Percentiles rank a stretch among this genome's conserved stretches.
phyloP scores from a whole-genome alignment of 192 early-diverging fungal genomes.

The Coemansia sp. region DNA sequence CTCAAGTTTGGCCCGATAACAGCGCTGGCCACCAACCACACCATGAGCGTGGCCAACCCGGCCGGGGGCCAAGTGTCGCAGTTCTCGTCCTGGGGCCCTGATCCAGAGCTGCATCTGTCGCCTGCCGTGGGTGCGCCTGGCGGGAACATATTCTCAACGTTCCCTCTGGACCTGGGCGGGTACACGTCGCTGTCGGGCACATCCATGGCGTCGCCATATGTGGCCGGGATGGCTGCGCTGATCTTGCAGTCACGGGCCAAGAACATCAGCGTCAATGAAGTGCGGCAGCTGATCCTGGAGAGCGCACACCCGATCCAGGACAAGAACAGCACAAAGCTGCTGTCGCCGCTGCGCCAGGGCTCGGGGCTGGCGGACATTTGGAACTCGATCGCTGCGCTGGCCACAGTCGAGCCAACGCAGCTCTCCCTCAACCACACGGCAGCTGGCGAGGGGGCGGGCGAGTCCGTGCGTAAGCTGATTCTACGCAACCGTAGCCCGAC shows the following conservation, averaged over 20 bases:
- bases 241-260: constrained; percentile 35
- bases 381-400: constrained; percentile 23
- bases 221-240: constrained; percentile 43
- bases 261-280: constrained; percentile 16
- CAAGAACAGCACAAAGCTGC: constrained; percentile 26
- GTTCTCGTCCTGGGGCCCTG: constrained; percentile 73
- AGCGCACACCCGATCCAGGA: constrained; percentile 29
- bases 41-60: constrained; percentile 38
- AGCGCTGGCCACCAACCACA: constrained; percentile 47
- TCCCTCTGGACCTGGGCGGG: constrained; percentile 50
- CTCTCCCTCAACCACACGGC: constrained; percentile 39
- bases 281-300: constrained; percentile 35
- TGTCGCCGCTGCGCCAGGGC: constrained; percentile 44
- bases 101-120: constrained; percentile 60
- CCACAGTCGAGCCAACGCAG: constrained; percentile 35
- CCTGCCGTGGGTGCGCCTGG: constrained; percentile 59
- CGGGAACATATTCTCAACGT: constrained; percentile 58
- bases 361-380: constrained; percentile 40
- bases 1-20: constrained; percentile 35
- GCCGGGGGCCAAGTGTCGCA: constrained; percentile 59
- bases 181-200: constrained; percentile 58
- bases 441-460: background rate
- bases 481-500: constrained; percentile 33
- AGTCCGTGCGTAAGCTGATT: constrained; percentile 16
- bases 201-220: constrained; percentile 64